Evolutionary conservation across 805 yeast species (phyloP), one percentile per base, ranked within the genome.

Genomic region (Kuraishia piskuri): DNA sequence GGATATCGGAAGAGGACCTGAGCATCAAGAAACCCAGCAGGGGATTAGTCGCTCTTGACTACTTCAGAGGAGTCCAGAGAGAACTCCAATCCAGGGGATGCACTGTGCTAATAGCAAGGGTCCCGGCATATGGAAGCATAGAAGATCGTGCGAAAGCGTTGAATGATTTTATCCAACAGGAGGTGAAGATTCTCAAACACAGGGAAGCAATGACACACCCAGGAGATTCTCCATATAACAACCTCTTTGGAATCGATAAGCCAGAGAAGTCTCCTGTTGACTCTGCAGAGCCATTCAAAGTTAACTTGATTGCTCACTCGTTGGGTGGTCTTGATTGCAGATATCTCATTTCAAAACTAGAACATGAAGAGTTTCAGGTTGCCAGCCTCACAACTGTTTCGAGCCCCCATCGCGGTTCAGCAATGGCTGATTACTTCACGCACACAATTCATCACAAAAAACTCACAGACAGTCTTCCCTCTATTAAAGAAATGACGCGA

Each of bases 321-420:
- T 90, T 90, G 97, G 97, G 97, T 4, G 97, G 97, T 0, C 69
- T 90, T 26, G 97, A 91, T 63, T 80, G 90, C 36, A 70, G 97
- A 51, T 88, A 83, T 63, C 67, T 91, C 58, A 86, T 90, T 1
- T 76, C 88, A 0, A 71, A 77, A 50, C 63, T 86, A 2, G 67
- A 72, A 50, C 69, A 75, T 23, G 63, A 70, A 37, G 68, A 75
- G 47, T 84, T 80, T 59, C 70, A 80, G 58, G 86, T 91, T 8
- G 80, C 76, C 1, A 86, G 94, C 46, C 70, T 90, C 25, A 90
- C 97, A 1, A 90, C 97, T 0, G 75, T 90, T 0, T 80, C 94
- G 0, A 88, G 97, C 0, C 97, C 97, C 0, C 97, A 90, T 69
- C 80, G 76, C 52, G 97, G 97, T 0, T 82, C 95, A 0, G 86